These are phyloP conservation scores for Salix udensis DNA, from an alignment of 345 rosid species.

Conservation along the genomic window DNA sequence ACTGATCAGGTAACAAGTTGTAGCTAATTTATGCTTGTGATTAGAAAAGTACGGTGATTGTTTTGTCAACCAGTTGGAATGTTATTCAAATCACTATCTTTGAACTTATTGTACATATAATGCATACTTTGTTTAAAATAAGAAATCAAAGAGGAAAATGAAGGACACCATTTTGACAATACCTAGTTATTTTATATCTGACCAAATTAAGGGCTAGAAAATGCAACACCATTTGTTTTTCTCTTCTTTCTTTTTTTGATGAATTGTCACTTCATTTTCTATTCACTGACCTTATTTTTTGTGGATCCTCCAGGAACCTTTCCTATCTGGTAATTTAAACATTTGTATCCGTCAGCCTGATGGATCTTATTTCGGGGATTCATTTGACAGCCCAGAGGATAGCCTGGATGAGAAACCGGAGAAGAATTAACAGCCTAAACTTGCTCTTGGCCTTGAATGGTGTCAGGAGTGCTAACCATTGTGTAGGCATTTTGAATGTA, in stretches of 20 bases:
- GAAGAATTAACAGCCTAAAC: conserved; percentile 29
- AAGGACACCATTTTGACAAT: not conserved
- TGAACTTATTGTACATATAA: not conserved
- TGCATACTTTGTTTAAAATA: not conserved
- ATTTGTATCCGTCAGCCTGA: conserved; percentile 62
- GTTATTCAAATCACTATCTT: not conserved
- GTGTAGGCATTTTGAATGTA: conserved; percentile 46
- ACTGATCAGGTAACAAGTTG: conserved; percentile 13
- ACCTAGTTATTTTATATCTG: not conserved
- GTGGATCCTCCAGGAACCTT: conserved; percentile 49
- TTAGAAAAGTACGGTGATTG: not conserved
- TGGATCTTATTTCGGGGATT: conserved; percentile 69
- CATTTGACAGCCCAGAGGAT: conserved; percentile 46
- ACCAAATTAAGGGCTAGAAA: not conserved
- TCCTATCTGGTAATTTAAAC: conserved; percentile 66
- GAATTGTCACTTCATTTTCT: not conserved
- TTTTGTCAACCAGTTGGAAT: not conserved
- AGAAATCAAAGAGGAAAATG: not conserved
- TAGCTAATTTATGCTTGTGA: not conserved
- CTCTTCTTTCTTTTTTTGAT: not conserved
- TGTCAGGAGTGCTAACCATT: conserved; percentile 44
- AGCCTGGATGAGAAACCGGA: conserved; percentile 40
- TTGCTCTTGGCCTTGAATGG: conserved; percentile 18
- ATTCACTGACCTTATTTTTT: not conserved
- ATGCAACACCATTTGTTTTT: not conserved